These are phyloP conservation scores for Didymosphaeria variabile DNA, from an alignment of 2,329 filamentous ascomycete genomes.

Conservation along the genomic window DNA sequence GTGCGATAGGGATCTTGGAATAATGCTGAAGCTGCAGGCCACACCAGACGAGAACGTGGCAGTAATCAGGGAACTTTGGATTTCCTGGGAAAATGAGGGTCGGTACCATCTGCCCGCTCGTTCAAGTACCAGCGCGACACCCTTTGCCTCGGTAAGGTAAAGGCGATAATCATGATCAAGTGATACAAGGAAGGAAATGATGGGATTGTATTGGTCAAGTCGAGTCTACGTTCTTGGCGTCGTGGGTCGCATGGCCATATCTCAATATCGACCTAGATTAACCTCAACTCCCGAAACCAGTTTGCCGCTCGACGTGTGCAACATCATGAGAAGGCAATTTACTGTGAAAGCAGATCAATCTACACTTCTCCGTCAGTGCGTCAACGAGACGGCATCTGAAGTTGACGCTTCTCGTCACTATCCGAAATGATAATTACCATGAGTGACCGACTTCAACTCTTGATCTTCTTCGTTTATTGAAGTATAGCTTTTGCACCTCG, in stretches of 20 bases:
- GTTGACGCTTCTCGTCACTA: not conserved
- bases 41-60: slow-evolving; percentile 18
- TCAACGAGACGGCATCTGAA: slow-evolving; percentile 4
- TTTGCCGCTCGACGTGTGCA: slow-evolving; percentile 7
- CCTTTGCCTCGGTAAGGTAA: not conserved
- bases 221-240: not conserved
- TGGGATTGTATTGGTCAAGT: not conserved
- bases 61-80: slow-evolving; percentile 10
- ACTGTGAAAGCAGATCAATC: not conserved
- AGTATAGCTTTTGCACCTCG: not conserved
- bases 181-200: not conserved
- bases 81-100: slow-evolving; percentile 13
- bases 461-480: not conserved
- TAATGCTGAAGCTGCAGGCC: not conserved
- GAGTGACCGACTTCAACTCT: not conserved
- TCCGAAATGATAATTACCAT: not conserved
- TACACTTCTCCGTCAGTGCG: slow-evolving; percentile 3
- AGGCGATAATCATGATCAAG: not conserved
- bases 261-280: slow-evolving; percentile 10
- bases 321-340: not conserved
- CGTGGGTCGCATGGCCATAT: not conserved
- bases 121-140: not conserved
- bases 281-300: slow-evolving; percentile 11
- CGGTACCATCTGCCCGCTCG: slow-evolving; percentile 22
- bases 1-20: not conserved